Evolutionary conservation across 2,329 filamentous ascomycete species (phyloP), one percentile per base, ranked within the genome.

Genomic region (Amauroascus niger): DNA sequence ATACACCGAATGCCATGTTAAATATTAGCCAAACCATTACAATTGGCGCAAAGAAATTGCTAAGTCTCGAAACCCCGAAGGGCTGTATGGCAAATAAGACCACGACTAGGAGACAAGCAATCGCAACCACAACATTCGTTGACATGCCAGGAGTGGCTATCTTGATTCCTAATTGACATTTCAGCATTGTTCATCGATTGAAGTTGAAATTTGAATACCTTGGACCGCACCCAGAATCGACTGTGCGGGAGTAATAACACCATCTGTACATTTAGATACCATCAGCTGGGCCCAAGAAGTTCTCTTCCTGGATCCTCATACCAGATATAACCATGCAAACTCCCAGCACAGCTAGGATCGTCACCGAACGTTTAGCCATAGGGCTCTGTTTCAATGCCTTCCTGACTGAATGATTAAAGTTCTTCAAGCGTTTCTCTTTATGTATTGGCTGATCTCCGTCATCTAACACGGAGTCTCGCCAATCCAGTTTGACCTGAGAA

Each of bases 141-240:
- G 54, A 51, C 16, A 52, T 47, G 24, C 48, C 49, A 5, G 57
- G 57, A 14, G 55, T 49, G 16, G 56, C 57, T 13, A 59, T 53
- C 46, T 59, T 51, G 33, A 59, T 58, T 32, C 57, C 57, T 59
- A 33, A 4, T 20, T 14, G 5, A n/a, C 14, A 20, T 32, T 22
- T 53, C 11, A 55, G 49, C 18, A 16, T n/a, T 20, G 24, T 40
- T 46, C 13, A 49, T 35, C 22, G n/a, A 13, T 9, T 13, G 6
- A 26, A 9, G 13, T 13, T 46, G 13, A 13, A 14, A 26, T 6
- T 33, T 28, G 6, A 26, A 47, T 57, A 59, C 76, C 70, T 64
- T 81, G 78, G 1, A 80, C 74, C 2, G 78, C 78, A 32, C 78
- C 78, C 2, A 80, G 68, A 1, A 80, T 76, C 8, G 77, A 79